These are phyloP conservation scores for Coemansia nantahalensis DNA, from an alignment of 192 early-diverging fungal genomes.

Conservation along the genomic window DNA sequence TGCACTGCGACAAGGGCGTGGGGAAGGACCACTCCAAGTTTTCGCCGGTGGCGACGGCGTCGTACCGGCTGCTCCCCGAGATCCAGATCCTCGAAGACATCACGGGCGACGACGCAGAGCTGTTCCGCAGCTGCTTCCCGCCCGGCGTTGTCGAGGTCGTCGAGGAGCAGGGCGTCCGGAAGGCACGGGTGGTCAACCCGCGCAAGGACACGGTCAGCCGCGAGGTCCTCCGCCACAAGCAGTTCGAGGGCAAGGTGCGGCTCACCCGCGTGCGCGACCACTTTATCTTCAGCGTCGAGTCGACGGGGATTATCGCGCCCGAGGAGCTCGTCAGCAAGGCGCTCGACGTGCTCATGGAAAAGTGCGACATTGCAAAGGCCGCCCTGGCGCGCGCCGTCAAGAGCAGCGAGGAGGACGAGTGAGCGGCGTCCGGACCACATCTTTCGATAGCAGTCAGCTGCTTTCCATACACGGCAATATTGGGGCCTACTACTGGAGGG, in stretches of 20 bases:
- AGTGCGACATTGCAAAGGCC: conserved; percentile 67
- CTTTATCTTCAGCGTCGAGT: conserved; percentile 97
- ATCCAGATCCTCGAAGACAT: conserved; percentile 86
- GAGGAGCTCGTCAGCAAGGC: conserved; percentile 75
- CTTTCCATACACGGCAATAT: too few species aligned
- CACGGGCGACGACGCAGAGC: conserved; percentile 72
- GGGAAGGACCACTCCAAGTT: conserved; percentile 97
- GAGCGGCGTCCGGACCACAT: too few species aligned
- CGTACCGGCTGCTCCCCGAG: conserved; percentile 91
- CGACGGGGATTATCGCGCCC: conserved; percentile 76
- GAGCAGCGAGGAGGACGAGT: conserved; percentile 19
- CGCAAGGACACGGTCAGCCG: conserved; percentile 94
- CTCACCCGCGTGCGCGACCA: conserved; percentile 92
- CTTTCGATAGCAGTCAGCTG: too few species aligned
- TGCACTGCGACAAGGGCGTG: conserved; percentile 89
- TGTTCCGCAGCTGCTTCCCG: conserved; percentile 86
- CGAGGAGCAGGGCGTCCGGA: conserved; percentile 61
- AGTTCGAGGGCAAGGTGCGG: conserved; percentile 88
- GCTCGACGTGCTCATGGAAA: conserved; percentile 75
- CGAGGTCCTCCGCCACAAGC: conserved; percentile 87
- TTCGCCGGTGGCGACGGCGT: conserved; percentile 94
- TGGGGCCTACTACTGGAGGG: too few species aligned
- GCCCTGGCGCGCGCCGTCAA: conserved; percentile 51
- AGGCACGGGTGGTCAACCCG: conserved; percentile 82
- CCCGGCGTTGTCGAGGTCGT: conserved; percentile 80